Evolutionary conservation across 1,284 basidiomycete species (phyloP), one percentile per base, ranked within the genome.

Genomic region (Neonothopanus nambi): DNA sequence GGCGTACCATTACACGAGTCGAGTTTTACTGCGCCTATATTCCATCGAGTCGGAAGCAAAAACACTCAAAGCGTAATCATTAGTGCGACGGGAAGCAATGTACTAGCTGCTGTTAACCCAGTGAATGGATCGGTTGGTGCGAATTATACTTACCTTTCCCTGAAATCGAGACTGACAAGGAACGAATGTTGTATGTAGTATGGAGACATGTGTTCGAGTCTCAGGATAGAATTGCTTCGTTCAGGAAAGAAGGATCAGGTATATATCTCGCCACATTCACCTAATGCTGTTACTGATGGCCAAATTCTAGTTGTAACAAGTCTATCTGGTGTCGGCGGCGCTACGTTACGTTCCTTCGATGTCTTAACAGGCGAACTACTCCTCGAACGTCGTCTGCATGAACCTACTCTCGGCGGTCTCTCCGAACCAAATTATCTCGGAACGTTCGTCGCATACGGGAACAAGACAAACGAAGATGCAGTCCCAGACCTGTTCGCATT

Each of bases 151-250:
- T 38, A 52, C 30, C 41, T 56, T 55, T 33, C 24, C 58, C n/a
- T n/a, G n/a, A n/a, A n/a, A 30, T 45, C 52, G 40, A 39, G 53
- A 46, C 61, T 21, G 12, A 56, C 41, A 53, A 43, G 49, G 30
- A 33, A 33, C 13, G 3, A 3, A 3, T 33, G 30, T 54, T 53
- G 37, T 24, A 28, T 45, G 36, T 61, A 93, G 93, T 79, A 20
- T 98, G 95, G 95, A 80, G 95, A 66, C 82, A 89, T 66, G 66
- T 86, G 48, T 85, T 88, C 59, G 85, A 88, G 30, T 65, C 77
- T 5, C 72, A 79, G 24, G 91, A 96, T 59, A 74, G 75, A 17
- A 80, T 95, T 51, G 68, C 85, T n/a, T 79, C 78, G n/a, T 91
- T 89, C 63, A 80, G 84, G 59, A 77, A 78, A 35, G 72, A 84